Conservation (phyloP, 2,329 filamentous ascomycete genomes). For the Teratosphaeria viscida region DNA sequence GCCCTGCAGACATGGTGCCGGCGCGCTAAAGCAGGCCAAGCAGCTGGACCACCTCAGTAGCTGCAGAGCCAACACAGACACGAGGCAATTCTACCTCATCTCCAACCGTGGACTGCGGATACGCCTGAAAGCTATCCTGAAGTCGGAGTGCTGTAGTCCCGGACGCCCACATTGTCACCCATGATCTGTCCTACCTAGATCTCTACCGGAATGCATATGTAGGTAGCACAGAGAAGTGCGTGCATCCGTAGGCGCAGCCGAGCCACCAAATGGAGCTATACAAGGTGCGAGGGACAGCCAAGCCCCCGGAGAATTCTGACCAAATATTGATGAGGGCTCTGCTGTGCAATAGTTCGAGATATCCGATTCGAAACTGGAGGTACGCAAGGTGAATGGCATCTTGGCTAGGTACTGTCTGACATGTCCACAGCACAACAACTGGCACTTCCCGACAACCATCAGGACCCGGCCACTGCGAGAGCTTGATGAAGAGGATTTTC, state of each 20-base stretch:
- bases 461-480: constrained; percentile 20
- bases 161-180: no score
- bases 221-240: constrained; percentile 6
- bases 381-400: constrained; percentile 2
- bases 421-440: constrained; percentile 18
- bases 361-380: constrained; percentile 23
- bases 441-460: constrained; percentile 20
- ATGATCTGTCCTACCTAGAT: background rate
- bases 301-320: background rate
- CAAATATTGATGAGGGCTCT: constrained; percentile 5
- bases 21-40: background rate
- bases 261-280: constrained; percentile 7
- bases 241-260: constrained; percentile 1
- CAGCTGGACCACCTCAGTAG: background rate
- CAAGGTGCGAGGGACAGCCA: background rate
- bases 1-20: background rate
- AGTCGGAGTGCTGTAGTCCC: background rate
- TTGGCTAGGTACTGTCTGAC: constrained; percentile 1
- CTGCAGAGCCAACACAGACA: background rate
- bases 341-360: constrained; percentile 22
- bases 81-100: background rate
- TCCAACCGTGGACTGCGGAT: background rate
- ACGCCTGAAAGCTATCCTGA: background rate
- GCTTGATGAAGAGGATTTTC: constrained; percentile 24
- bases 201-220: constrained; percentile 7